A percentile compares a stretch with the other conserved stretches of the same genome.
phyloP scores from a whole-genome alignment of 495 filamentous ascomycete species.

The Aspergillus affinis region DNA sequence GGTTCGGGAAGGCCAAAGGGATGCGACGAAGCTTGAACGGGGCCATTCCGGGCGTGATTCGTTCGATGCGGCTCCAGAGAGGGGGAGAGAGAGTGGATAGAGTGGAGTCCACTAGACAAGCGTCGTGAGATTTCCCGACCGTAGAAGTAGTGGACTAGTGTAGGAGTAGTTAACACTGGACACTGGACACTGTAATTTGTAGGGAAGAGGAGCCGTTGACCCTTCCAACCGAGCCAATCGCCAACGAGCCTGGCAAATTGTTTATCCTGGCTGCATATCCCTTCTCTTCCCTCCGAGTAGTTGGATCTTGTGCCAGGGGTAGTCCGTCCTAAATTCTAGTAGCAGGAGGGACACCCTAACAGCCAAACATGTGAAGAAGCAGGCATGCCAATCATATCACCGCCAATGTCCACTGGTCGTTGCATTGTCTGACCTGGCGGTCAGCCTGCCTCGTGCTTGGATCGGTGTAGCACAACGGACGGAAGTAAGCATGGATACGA shows the following conservation, averaged over 20 bases:
- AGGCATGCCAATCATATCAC: not conserved
- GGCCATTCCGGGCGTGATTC: conserved; percentile 9
- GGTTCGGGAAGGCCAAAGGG: conserved; percentile 14
- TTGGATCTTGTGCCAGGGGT: no score
- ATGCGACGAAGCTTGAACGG: conserved; percentile 20
- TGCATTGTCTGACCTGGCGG: conserved; percentile 2
- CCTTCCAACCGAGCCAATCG: conserved; percentile 3
- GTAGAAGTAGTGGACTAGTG: no score
- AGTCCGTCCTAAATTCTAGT: no score
- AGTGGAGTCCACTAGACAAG: not conserved
- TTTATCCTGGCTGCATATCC: no score
- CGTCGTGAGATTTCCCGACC: not conserved
- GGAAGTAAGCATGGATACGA: no score
- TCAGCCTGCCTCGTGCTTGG: not conserved
- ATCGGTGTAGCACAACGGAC: no score
- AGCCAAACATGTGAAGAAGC: conserved; percentile 6
- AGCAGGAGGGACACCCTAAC: no score
- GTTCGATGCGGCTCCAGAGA: conserved; percentile 4
- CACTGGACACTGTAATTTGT: no score
- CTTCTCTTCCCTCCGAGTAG: no score
- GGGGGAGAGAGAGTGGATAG: not conserved
- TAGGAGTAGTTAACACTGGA: no score
- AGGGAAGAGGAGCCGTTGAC: not conserved
- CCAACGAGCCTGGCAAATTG: no score
- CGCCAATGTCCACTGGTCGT: not conserved